Evolutionary conservation across 108 stramenopile species (phyloP).

Genomic region (Pseudonitzschia multiseries): DNA sequence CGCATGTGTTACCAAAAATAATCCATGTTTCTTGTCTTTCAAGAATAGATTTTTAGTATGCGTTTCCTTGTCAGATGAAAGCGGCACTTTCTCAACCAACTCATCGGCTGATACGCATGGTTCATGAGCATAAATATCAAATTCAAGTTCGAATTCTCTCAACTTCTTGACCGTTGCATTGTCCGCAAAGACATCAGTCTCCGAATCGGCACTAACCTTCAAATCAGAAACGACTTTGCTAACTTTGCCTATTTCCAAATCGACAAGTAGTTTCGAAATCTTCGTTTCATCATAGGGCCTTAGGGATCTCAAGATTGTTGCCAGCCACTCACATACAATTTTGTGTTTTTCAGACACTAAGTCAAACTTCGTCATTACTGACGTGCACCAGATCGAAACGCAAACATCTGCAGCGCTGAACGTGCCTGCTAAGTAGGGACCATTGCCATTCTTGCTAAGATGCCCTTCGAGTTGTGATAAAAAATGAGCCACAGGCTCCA

Average conservation of each 20-base stretch:
- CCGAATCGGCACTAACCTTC: neutral
- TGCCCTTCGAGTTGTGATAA: constrained; percentile 18
- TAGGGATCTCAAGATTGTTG: constrained; percentile 17
- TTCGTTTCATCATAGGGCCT: constrained; percentile 7
- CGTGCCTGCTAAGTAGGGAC: constrained; percentile 8
- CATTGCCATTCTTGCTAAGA: constrained; percentile 1
- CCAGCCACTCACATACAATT: constrained; percentile 19
- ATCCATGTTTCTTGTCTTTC: constrained; percentile 90
- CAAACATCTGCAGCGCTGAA: constrained; percentile 44
- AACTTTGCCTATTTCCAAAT: neutral
- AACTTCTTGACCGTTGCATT: constrained; percentile 72
- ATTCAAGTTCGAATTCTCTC: constrained; percentile 48
- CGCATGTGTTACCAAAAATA: constrained; percentile 69
- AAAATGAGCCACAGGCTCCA: constrained; percentile 12
- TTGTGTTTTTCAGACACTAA: constrained; percentile 4
- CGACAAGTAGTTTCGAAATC: neutral
- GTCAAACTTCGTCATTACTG: constrained; percentile 18
- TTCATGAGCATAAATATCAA: constrained; percentile 61
- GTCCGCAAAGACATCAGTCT: constrained; percentile 35
- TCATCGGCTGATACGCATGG: constrained; percentile 75
- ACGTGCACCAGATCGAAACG: constrained; percentile 34
- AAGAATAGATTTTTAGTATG: constrained; percentile 92
- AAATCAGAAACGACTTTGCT: neutral
- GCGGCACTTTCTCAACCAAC: constrained; percentile 69
- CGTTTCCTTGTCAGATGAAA: constrained; percentile 55